These are phyloP conservation scores for Lodderomyces jiufengensis DNA, from an alignment of 1,139 yeast genomes.

Conservation along the genomic window DNA sequence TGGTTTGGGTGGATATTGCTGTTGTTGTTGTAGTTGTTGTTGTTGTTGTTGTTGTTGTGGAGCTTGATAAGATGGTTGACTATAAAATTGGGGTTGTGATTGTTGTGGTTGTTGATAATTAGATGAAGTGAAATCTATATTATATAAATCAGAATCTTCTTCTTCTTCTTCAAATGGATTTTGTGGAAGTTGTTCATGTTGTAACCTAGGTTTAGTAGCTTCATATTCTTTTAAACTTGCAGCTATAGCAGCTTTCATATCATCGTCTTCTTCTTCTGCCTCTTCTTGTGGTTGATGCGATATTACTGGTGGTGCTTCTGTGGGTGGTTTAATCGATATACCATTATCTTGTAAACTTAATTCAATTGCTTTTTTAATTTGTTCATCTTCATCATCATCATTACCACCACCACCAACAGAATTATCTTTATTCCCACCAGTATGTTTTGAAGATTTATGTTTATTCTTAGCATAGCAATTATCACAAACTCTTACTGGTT, in stretches of 20 bases:
- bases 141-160: conserved; percentile 31
- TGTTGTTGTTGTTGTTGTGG: conserved; percentile 1
- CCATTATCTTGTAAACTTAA: conserved; percentile 64
- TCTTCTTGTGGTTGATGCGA: conserved; percentile 10
- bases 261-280: conserved; percentile 77
- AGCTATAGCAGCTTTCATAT: conserved; percentile 91
- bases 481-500: conserved; percentile 92
- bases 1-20: conserved; percentile 13
- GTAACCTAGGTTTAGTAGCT: conserved; percentile 26
- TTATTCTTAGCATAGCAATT: conserved; percentile 63
- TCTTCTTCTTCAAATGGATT: conserved; percentile 2
- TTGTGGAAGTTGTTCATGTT: conserved; percentile 8
- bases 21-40: conserved; percentile 8
- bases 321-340: conserved; percentile 16
- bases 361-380: conserved; percentile 72
- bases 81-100: conserved; percentile 4
- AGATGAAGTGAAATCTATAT: conserved; percentile 13
- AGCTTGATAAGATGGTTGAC: conserved; percentile 6
- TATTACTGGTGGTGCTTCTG: conserved; percentile 13
- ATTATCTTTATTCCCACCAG: background rate
- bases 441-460: background rate
- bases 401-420: background rate
- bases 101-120: conserved; percentile 7
- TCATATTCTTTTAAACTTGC: conserved; percentile 80
- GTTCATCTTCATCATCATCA: conserved; percentile 63